Evolutionary conservation across 2,329 filamentous ascomycete genomes (phyloP).

Genomic region (Fusarium tjaetaba): DNA sequence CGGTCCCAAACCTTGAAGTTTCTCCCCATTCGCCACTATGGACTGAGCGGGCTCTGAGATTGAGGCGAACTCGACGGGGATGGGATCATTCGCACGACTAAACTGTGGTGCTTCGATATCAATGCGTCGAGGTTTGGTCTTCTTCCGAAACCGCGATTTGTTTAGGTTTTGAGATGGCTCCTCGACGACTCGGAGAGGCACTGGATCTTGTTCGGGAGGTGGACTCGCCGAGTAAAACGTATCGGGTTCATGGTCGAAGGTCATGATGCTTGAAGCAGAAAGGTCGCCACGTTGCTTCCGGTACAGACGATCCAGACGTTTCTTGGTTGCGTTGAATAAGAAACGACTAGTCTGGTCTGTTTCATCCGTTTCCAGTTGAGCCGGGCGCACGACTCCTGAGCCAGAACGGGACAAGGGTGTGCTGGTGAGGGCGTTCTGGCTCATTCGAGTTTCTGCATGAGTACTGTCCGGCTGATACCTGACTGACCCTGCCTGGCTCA

Average conservation of each 20-base stretch:
- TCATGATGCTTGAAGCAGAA: slow-evolving; percentile 30
- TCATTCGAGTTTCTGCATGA: neutral
- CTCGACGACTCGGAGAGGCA: slow-evolving; percentile 32
- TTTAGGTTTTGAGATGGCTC: slow-evolving; percentile 1
- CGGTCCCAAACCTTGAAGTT: slow-evolving; percentile 64
- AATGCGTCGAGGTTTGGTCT: slow-evolving; percentile 54
- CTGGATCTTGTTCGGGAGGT: slow-evolving; percentile 38
- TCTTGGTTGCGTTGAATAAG: slow-evolving; percentile 63
- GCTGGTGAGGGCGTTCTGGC: slow-evolving; percentile 1
- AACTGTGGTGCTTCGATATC: slow-evolving; percentile 64
- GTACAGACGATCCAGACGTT: slow-evolving; percentile 64
- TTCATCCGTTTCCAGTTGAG: slow-evolving; percentile 64
- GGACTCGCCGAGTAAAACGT: slow-evolving; percentile 33
- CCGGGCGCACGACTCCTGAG: slow-evolving; percentile 54
- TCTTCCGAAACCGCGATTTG: slow-evolving; percentile 56
- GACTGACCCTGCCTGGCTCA: slow-evolving; percentile 42
- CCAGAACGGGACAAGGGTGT: slow-evolving; percentile 10
- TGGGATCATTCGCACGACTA: slow-evolving; percentile 62
- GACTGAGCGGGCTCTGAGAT: slow-evolving; percentile 9
- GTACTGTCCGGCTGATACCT: slow-evolving; percentile 35
- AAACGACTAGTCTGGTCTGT: slow-evolving; percentile 46
- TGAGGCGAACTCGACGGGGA: slow-evolving; percentile 42
- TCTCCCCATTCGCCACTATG: slow-evolving; percentile 37
- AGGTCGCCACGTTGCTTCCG: slow-evolving; percentile 50
- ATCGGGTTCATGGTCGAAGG: slow-evolving; percentile 25